phyloP scores from a whole-genome alignment of 164 flowering plant species.

The Echeveria elegans region DNA sequence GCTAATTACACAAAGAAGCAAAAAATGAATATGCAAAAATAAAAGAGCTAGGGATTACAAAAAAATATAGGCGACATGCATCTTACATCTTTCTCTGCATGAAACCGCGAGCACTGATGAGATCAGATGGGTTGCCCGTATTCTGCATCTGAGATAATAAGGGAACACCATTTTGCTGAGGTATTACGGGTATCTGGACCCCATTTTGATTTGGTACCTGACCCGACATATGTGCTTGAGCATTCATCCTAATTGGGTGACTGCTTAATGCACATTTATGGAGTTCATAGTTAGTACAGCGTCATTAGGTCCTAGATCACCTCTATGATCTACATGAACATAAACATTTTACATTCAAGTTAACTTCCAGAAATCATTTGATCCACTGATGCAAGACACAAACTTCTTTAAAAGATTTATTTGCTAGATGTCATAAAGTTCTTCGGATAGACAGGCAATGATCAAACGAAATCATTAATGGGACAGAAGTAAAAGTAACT shows the following conservation, averaged over 20 bases:
- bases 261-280: not conserved
- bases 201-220: slow-evolving; percentile 67
- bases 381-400: not conserved
- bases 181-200: slow-evolving; percentile 35
- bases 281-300: not conserved
- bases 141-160: slow-evolving; percentile 33
- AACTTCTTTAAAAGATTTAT: not conserved
- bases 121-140: slow-evolving; percentile 33
- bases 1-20: not conserved
- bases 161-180: slow-evolving; percentile 57
- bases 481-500: not conserved
- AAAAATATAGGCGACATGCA: not conserved
- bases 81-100: slow-evolving; percentile 68
- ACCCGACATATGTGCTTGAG: slow-evolving; percentile 66
- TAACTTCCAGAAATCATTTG: not conserved
- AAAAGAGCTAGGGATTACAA: not conserved
- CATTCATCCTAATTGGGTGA: slow-evolving; percentile 26
- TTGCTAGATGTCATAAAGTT: not conserved
- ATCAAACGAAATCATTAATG: not conserved
- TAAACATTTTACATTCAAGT: not conserved
- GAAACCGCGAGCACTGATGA: slow-evolving; percentile 26
- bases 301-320: not conserved
- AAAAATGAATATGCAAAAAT: not conserved
- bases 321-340: not conserved
- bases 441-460: not conserved